Conservation (phyloP, 108 stramenopile species). For the Skeletonema menzelii region DNA sequence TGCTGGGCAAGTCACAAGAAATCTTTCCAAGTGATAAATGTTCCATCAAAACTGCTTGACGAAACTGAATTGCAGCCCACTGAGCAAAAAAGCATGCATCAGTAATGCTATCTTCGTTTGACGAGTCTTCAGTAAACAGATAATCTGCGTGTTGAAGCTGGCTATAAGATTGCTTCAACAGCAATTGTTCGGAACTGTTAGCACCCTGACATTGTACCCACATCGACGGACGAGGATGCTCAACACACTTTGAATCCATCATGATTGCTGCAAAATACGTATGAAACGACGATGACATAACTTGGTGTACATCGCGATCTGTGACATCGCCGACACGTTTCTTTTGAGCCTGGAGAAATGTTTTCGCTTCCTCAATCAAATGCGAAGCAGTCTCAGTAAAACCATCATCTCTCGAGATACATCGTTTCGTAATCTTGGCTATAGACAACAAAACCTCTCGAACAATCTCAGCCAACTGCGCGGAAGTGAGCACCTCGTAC, state of each 20-base stretch:
- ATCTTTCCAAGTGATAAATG: slow-evolving; percentile 5
- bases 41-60: slow-evolving; percentile 28
- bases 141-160: slow-evolving; percentile 28
- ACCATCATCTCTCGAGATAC: slow-evolving; percentile 1
- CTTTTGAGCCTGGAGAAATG: slow-evolving; percentile 19
- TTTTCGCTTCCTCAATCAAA: slow-evolving; percentile 21
- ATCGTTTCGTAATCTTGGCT: slow-evolving; percentile 22
- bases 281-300: slow-evolving; percentile 27
- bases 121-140: slow-evolving; percentile 3
- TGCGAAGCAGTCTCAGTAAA: background rate
- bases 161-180: slow-evolving; percentile 17
- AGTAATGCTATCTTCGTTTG: background rate
- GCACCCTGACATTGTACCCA: background rate
- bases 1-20: background rate
- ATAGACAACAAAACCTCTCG: slow-evolving; percentile 27
- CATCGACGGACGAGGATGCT: slow-evolving; percentile 10
- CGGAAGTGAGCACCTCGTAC: background rate
- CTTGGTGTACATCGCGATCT: slow-evolving; percentile 16
- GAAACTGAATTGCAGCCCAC: slow-evolving; percentile 41
- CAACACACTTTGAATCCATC: slow-evolving; percentile 13
- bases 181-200: background rate
- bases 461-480: slow-evolving; percentile 9
- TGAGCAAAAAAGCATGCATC: slow-evolving; percentile 31
- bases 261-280: slow-evolving; percentile 21
- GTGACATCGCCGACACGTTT: slow-evolving; percentile 9